A percentile compares a stretch with the other conserved stretches of the same genome.
Conservation (phyloP, 495 filamentous ascomycete species). For the Tetracladium marchalianum region DNA sequence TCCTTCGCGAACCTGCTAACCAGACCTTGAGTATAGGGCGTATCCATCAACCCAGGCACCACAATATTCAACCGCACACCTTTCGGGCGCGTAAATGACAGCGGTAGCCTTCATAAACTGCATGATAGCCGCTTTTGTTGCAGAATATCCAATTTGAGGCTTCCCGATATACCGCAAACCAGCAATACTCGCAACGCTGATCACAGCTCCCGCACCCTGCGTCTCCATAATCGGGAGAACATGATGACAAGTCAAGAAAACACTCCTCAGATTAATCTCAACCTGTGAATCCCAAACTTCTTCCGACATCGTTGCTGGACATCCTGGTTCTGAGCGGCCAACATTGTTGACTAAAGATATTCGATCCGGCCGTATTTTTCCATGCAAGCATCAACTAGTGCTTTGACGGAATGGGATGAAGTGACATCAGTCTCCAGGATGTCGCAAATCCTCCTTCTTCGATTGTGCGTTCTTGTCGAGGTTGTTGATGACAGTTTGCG, state of each 20-base stretch:
- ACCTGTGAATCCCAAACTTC: constrained; percentile 39
- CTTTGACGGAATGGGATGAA: constrained; percentile 28
- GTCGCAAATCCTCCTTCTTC: constrained; percentile 17
- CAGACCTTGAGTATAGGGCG: constrained; percentile 33
- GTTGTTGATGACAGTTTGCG: constrained; percentile 26
- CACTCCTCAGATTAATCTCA: constrained; percentile 41
- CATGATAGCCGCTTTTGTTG: constrained; percentile 40
- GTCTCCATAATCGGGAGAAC: constrained; percentile 40
- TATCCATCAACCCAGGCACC: constrained; percentile 38
- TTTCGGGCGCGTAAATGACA: constrained; percentile 36
- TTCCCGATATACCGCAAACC: constrained; percentile 44
- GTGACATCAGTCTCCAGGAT: constrained; percentile 35
- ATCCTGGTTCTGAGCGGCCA: constrained; percentile 36
- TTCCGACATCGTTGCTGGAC: constrained; percentile 36
- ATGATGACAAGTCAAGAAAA: constrained; percentile 36
- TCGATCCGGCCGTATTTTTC: constrained; percentile 38
- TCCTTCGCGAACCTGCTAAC: constrained; percentile 32
- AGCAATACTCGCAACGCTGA: constrained; percentile 37
- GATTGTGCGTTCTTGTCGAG: constrained; percentile 23
- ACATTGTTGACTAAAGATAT: constrained; percentile 50
- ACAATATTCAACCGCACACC: constrained; percentile 42
- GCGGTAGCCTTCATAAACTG: constrained; percentile 40
- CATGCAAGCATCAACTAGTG: constrained; percentile 36
- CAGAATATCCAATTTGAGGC: constrained; percentile 39
- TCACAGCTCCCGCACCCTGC: constrained; percentile 27